A percentile compares a stretch with the other conserved stretches of the same genome.
Evolutionary conservation across 2,329 filamentous ascomycete genomes (phyloP).

Genomic region (Sclerotinia trifoliorum): DNA sequence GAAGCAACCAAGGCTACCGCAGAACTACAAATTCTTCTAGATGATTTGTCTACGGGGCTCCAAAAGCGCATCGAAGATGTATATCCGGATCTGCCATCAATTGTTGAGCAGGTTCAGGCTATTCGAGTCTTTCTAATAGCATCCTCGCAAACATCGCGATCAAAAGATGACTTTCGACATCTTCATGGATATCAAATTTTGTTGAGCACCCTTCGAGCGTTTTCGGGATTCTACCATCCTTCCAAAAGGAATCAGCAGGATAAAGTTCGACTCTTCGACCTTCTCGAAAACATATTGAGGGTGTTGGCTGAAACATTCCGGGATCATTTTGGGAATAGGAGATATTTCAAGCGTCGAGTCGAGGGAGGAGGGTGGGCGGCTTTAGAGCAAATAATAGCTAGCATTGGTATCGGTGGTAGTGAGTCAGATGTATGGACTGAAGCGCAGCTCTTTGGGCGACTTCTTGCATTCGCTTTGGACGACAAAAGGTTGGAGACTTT

Average conservation of each 20-base stretch:
- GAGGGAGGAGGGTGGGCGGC: constrained; percentile 76
- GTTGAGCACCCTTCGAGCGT: constrained; percentile 65
- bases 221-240: constrained; percentile 76
- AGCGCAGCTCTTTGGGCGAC: constrained; percentile 75
- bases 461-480: constrained; percentile 77
- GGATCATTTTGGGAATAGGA: constrained; percentile 79
- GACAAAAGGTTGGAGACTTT: constrained; percentile 71
- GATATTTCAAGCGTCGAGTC: constrained; percentile 78
- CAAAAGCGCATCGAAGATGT: constrained; percentile 26
- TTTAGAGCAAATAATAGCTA: constrained; percentile 69
- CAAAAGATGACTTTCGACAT: constrained; percentile 80
- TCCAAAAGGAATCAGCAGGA: constrained; percentile 59
- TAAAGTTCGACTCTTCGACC: constrained; percentile 62
- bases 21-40: constrained; percentile 56
- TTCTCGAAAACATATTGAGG: constrained; percentile 69
- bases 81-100: constrained; percentile 39
- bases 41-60: constrained; percentile 43
- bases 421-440: constrained; percentile 67
- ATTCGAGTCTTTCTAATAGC: constrained; percentile 41
- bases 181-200: constrained; percentile 75
- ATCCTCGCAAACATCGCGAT: constrained; percentile 47
- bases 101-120: constrained; percentile 37
- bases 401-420: constrained; percentile 62
- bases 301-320: constrained; percentile 66
- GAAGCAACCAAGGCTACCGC: constrained; percentile 60